phyloP scores from a whole-genome alignment of 1,284 basidiomycete species.

The Microbotryum silenes-acaulis region DNA sequence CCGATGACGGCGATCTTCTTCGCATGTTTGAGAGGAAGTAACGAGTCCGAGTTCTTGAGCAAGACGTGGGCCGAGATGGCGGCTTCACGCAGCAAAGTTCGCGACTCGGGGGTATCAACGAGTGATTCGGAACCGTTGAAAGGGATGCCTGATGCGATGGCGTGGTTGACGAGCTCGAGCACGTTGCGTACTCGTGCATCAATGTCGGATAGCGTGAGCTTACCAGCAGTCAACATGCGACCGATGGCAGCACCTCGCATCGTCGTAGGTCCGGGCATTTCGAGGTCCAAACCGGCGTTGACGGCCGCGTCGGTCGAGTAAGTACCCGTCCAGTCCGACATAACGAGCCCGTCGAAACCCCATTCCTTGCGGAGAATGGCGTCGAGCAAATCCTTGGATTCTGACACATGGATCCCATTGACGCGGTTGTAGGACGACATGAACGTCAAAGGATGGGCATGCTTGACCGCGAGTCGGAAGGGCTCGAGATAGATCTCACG shows the following conservation, averaged over 20 bases:
- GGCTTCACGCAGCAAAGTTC: constrained; percentile 52
- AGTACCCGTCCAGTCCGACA: constrained; percentile 45
- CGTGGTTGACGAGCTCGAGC: constrained; percentile 25
- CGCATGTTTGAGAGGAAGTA: constrained; percentile 54
- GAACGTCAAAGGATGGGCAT: constrained; percentile 46
- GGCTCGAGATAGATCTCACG: constrained; percentile 74
- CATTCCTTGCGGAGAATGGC: constrained; percentile 59
- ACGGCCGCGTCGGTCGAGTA: constrained; percentile 59
- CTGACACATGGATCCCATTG: constrained; percentile 60
- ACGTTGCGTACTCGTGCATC: constrained; percentile 53
- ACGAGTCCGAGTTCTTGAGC: constrained; percentile 54
- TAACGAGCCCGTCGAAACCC: constrained; percentile 51
- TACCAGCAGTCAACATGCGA: constrained; percentile 54
- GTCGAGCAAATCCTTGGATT: constrained; percentile 52
- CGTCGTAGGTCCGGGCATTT: constrained; percentile 52
- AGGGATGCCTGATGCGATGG: constrained; percentile 22
- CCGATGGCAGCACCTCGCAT: constrained; percentile 51
- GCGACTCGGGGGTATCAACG: constrained; percentile 48
- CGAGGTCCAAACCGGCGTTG: constrained; percentile 68
- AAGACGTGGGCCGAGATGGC: constrained; percentile 61
- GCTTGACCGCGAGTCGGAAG: constrained; percentile 71
- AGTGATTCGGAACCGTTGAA: constrained; percentile 17
- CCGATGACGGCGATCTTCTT: constrained; percentile 69
- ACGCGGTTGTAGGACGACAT: constrained; percentile 46
- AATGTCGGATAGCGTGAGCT: constrained; percentile 50